Evolutionary conservation across 1,284 basidiomycete species (phyloP).

Genomic region (Ceratobasidium sp.): DNA sequence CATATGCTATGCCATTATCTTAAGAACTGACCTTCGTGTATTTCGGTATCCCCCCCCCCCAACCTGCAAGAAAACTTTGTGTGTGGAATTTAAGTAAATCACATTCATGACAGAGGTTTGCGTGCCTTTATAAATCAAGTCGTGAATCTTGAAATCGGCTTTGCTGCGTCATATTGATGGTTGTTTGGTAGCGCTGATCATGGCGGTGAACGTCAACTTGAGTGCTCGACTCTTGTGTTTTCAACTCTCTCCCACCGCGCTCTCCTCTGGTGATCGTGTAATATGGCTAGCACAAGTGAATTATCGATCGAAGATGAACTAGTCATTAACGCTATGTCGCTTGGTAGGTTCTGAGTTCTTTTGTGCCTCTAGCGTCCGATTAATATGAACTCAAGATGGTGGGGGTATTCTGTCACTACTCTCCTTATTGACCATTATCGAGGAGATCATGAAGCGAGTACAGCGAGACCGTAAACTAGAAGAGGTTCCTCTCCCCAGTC

Average conservation of each 20-base stretch:
- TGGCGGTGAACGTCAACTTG: background rate
- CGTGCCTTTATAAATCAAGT: no score
- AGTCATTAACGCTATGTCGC: background rate
- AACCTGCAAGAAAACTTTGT: no score
- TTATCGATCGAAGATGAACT: background rate
- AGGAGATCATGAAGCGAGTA: conserved; percentile 35
- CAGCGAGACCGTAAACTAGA: background rate
- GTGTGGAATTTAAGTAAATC: no score
- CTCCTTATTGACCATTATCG: conserved; percentile 19
- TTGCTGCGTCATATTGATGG: background rate
- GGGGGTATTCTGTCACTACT: conserved; percentile 31
- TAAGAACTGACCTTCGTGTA: no score
- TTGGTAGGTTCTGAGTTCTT: background rate
- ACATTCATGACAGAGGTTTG: no score
- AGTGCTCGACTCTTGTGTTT: no score
- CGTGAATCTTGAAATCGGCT: no score
- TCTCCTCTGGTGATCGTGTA: background rate
- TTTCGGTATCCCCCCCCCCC: no score
- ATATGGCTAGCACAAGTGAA: background rate
- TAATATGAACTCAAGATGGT: background rate
- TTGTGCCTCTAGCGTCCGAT: background rate
- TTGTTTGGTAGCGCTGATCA: background rate
- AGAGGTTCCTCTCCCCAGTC: conserved; percentile 42
- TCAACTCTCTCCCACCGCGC: background rate
- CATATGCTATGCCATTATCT: no score